A percentile compares a stretch with the other conserved stretches of the same genome.
phyloP scores from a whole-genome alignment of 805 yeast genomes.

The Yarrowia sp. region DNA sequence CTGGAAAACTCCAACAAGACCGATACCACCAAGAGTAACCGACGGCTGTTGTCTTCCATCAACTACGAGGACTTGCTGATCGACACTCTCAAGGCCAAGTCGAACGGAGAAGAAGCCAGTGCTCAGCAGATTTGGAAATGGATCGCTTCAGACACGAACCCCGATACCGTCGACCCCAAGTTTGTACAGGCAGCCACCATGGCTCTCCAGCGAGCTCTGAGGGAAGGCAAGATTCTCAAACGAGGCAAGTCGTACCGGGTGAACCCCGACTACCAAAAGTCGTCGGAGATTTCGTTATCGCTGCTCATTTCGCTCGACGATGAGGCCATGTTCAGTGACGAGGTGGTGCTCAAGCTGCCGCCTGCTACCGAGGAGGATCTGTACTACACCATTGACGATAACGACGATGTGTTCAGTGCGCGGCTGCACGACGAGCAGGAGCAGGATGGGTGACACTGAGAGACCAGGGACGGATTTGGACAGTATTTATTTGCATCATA shows the following conservation, averaged over 20 bases:
- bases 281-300: conserved; percentile 48
- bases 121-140: conserved; percentile 46
- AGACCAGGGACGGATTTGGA: not conserved
- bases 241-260: conserved; percentile 47
- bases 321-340: conserved; percentile 49
- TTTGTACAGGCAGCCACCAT: conserved; percentile 51
- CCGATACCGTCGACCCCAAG: conserved; percentile 47
- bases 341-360: conserved; percentile 49
- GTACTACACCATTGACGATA: conserved; percentile 49
- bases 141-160: conserved; percentile 45
- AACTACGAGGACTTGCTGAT: conserved; percentile 50
- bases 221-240: conserved; percentile 49
- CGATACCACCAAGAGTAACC: conserved; percentile 40
- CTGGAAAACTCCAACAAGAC: conserved; percentile 42
- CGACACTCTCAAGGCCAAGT: conserved; percentile 47
- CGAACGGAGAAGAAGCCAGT: conserved; percentile 47
- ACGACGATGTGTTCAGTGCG: conserved; percentile 52
- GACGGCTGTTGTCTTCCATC: conserved; percentile 35
- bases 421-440: conserved; percentile 44
- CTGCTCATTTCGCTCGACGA: conserved; percentile 50
- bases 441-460: not conserved
- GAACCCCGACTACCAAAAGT: conserved; percentile 49
- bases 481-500: conserved; percentile 26
- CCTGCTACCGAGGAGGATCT: conserved; percentile 48
- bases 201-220: conserved; percentile 51